Evolutionary conservation across 768 basidiomycete genomes (phyloP), one percentile per base, ranked within the genome.

Genomic region (Macrolepiota albuminosa): DNA sequence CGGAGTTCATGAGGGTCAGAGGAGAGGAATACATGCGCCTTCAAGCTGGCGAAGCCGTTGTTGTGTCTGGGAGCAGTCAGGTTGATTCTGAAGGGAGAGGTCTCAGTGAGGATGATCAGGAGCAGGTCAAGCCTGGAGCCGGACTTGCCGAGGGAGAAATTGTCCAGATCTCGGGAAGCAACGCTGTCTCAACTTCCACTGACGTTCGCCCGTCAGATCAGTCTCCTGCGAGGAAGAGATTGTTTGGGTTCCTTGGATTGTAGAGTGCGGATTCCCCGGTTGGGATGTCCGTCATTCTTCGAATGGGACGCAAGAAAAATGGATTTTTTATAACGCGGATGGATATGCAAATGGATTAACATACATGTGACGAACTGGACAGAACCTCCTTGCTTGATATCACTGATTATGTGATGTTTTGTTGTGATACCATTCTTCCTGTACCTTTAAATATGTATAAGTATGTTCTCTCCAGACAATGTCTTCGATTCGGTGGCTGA

Each of bases 1-100:
- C 95, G 68, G 92, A 94, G 70, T 94, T 84, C 71, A 73, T 97
- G 56, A 80, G 87, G 39, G 78, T 91, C 34, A 80, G 95, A 48
- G 93, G 91, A 0, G 85, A 88, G 58, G 86, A 91, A 67, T 85
- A 79, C 67, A 69, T 93, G 52, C 85, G 80, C 68, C 63, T 79
- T 60, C 73, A 79, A 58, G 77, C 74, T 1, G 76, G 68, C 24
- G 65, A 65, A 33, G 70, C 67, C 10, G 18, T 11, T 42, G 63
- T 56, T 14, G 62, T 26, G 48, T 65, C 57, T 34, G 54, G 31
- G 34, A 4, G 45, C 24, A 51, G 39, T 26, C 51, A 49, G 54
- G 62, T 61, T 59, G 57, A 61, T 61, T 53, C 58, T 61, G 45
- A 36, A 46, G 37, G 59, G 51, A 47, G 62, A 47, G 63, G 66